Conservation (phyloP, 345 rosid species). For the Sisymbrium irio region DNA sequence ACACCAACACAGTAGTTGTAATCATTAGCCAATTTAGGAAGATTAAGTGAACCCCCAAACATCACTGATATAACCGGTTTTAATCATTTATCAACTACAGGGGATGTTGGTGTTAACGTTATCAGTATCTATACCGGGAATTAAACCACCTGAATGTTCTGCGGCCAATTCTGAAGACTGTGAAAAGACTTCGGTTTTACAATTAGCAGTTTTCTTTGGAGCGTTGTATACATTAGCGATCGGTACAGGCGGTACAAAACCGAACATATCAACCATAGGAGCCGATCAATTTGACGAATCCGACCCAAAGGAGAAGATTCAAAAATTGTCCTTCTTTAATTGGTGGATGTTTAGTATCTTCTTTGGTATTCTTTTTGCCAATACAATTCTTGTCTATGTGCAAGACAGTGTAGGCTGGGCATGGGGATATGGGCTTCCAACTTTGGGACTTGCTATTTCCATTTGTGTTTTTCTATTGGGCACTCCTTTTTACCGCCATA, state of each 20-base stretch:
- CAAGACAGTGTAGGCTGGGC: slow-evolving; percentile 94
- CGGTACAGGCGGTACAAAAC: slow-evolving; percentile 92
- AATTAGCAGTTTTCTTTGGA: slow-evolving; percentile 61
- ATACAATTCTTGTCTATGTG: slow-evolving; percentile 74
- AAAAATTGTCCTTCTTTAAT: slow-evolving; percentile 89
- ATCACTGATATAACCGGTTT: neutral
- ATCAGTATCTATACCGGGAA: slow-evolving; percentile 59
- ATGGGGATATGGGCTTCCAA: slow-evolving; percentile 75
- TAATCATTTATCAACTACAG: slow-evolving; percentile 33
- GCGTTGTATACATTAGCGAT: slow-evolving; percentile 71
- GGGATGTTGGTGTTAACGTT: slow-evolving; percentile 76
- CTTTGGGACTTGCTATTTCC: slow-evolving; percentile 62
- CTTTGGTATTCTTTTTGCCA: slow-evolving; percentile 80
- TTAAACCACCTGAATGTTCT: slow-evolving; percentile 65
- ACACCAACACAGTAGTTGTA: neutral
- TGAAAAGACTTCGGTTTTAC: slow-evolving; percentile 53
- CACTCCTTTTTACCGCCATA: slow-evolving; percentile 71
- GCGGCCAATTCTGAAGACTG: slow-evolving; percentile 40
- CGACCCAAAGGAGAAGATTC: slow-evolving; percentile 67
- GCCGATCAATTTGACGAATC: slow-evolving; percentile 94
- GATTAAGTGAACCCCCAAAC: no score
- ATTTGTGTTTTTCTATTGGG: slow-evolving; percentile 60
- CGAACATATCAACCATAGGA: slow-evolving; percentile 88
- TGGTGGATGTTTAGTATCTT: slow-evolving; percentile 99
- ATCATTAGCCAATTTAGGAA: neutral